A percentile compares a stretch with the other conserved stretches of the same genome.
Evolutionary conservation across 345 rosid genomes (phyloP).

Genomic region (Aegle marmelos): DNA sequence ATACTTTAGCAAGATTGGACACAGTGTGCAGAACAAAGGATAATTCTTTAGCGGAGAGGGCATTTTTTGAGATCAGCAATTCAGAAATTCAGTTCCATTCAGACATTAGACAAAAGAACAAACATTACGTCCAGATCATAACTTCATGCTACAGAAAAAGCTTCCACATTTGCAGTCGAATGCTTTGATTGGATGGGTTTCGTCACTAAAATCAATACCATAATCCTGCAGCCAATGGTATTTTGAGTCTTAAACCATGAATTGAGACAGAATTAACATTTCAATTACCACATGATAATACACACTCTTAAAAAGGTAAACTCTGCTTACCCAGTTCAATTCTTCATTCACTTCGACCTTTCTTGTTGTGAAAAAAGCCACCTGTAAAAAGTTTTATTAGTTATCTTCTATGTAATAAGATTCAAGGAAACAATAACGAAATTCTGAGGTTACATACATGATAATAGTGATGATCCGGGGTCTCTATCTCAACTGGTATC

Average conservation of each 20-base stretch:
- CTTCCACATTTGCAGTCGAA: slow-evolving; percentile 40
- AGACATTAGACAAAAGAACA: not conserved
- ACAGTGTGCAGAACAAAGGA: not conserved
- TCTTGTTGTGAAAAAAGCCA: slow-evolving; percentile 44
- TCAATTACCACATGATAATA: not conserved
- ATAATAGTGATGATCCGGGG: slow-evolving; percentile 63
- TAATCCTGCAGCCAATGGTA: slow-evolving; percentile 35
- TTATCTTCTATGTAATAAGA: not conserved
- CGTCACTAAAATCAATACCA: slow-evolving; percentile 39
- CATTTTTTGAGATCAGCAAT: not conserved
- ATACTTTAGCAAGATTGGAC: too few species aligned
- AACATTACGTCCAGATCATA: not conserved
- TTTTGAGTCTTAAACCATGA: not conserved
- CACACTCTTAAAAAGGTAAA: not conserved
- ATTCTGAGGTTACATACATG: slow-evolving; percentile 31
- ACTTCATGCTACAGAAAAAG: slow-evolving; percentile 18
- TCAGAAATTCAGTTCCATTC: not conserved
- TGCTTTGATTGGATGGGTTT: slow-evolving; percentile 39
- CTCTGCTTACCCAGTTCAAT: slow-evolving; percentile 33
- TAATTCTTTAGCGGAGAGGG: slow-evolving; percentile 8
- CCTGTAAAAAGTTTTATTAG: slow-evolving; percentile 17
- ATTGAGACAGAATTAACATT: not conserved
- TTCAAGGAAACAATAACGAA: not conserved
- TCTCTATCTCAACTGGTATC: slow-evolving; percentile 59
- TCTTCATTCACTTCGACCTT: slow-evolving; percentile 31